Base-by-base conservation (phyloP, 805 yeast species). In the Candida parachauliodes region DNA sequence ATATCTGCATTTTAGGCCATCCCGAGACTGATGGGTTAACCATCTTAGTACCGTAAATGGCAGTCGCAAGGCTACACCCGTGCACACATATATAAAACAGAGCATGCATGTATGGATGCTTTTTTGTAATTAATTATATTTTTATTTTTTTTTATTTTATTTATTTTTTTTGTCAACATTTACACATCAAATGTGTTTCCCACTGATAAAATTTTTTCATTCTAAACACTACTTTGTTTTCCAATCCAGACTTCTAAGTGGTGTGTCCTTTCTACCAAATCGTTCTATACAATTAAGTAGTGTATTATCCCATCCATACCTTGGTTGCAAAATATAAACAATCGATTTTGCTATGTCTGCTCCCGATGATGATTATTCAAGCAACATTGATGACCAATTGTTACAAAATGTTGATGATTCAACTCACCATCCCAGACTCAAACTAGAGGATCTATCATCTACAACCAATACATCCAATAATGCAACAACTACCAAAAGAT, bases 371-470 rank as follows among this genome's bases (percentile, higher is more conserved):
- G 36, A 32, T 25, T 56, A 54, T 35, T 41, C 57, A 7, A 49
- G 47, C 45, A 67, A 65, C 48, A 67, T 67, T 39, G 73, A 67
- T 46, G 72, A 67, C 46, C 73, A 67, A 49, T 51, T 67, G 38
- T 56, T 67, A 29, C 54, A 58, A 32, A 70, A 60, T 18, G 69
- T 56, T 35, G 66, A 60, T 35, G 65, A 58, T 24, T 47, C 46
- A 16, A 47, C 46, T 16, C 39, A 29, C 18, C 28, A 17, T 24
- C 25, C 24, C 11, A 43, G 57, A 27, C 51, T 54, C 27, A 63
- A 62, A 46, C 49, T 61, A 40, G 68, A 63, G 36, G 58, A 58
- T 33, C 19, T 24, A 25, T 36, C 33, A 25, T 21, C 30, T 18
- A 10, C 31, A 7, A 16, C 18, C 10, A 24, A 28, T 7, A 16